Evolutionary conservation across 495 filamentous ascomycete genomes (phyloP).

Genomic region (Neurospora sp.): DNA sequence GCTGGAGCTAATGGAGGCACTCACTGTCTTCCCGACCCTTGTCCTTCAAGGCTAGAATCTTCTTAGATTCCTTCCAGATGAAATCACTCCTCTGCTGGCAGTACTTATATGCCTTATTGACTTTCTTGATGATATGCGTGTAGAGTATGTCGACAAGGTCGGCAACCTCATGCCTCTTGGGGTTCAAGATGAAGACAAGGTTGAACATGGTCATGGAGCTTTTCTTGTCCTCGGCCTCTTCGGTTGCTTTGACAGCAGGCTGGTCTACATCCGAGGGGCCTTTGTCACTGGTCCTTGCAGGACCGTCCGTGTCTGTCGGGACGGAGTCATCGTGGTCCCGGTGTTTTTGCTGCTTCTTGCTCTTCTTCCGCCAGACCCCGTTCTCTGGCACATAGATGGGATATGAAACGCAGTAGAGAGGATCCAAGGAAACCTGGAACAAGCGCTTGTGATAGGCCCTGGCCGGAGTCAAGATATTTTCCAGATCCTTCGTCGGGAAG

Average conservation of each 20-base stretch:
- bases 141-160: constrained; percentile 70
- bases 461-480: constrained; percentile 73
- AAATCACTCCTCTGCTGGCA: constrained; percentile 81
- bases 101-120: constrained; percentile 80
- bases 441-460: constrained; percentile 73
- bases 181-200: constrained; percentile 82
- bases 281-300: constrained; percentile 7
- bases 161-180: constrained; percentile 65
- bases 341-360: constrained; percentile 31
- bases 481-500: constrained; percentile 65
- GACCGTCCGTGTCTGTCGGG: constrained; percentile 2
- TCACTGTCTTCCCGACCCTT: constrained; percentile 67
- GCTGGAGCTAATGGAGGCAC: constrained; percentile 8
- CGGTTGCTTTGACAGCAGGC: constrained; percentile 23
- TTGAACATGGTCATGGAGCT: constrained; percentile 89
- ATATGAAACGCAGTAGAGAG: constrained; percentile 74
- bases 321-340: constrained; percentile 17
- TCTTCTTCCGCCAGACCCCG: constrained; percentile 77
- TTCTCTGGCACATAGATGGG: constrained; percentile 81
- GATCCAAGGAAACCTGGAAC: constrained; percentile 81
- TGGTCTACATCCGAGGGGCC: constrained; percentile 23
- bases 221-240: constrained; percentile 46
- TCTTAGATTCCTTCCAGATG: constrained; percentile 76
- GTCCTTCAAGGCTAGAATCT: constrained; percentile 66
- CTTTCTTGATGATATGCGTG: constrained; percentile 77